Base-by-base conservation (phyloP, 768 basidiomycete species). In the Baorangia bicolor region DNA sequence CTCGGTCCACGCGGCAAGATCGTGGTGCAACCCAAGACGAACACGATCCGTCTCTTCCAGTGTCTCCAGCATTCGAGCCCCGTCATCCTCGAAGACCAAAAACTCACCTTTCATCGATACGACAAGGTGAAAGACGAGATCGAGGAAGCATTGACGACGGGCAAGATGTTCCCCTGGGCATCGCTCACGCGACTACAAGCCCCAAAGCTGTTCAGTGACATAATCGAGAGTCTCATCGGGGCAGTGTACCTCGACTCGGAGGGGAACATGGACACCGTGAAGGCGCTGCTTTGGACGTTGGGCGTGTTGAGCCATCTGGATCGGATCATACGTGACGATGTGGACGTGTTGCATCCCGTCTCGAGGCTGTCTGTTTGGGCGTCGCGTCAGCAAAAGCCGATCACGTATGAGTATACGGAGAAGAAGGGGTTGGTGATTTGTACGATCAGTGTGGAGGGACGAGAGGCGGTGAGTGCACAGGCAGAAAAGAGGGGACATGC, bases 151-250 rank as follows among this genome's bases (percentile, higher is more conserved):
- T 60, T 90, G 33, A 55, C 54, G 35, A 63, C 67, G 0, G 81
- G 81, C 8, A 56, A 49, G 1, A 69, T 79, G 10, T 91, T 85
- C 63, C 90, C 89, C 0, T 92, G 89, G 89, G 87, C 86, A 2
- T 78, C 83, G 13, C 75, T 92, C 44, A 85, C 85, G 18, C 79
- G 81, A n/a, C 73, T 91, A 25, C 89, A 91, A 66, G 86, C 89
- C 1, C 85, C 88, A 4, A 91, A 90, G 62, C 82, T 90, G 65
- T 76, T 90, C 63, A 88, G 88, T 64, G 90, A 92, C 70, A 87
- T 91, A 70, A 69, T 91, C 23, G 90, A 91, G 72, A 87, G 86
- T 61, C 60, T 90, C 28, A 75, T 91, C 33, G 90, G 89, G 10
- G 90, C 88, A 0, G 82, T 86, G n/a, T 90, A 80, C 64, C 77